A percentile compares a stretch with the other conserved stretches of the same genome.
These are phyloP conservation scores for Lepiota subincarnata DNA, from an alignment of 768 basidiomycete species.

Conservation along the genomic window DNA sequence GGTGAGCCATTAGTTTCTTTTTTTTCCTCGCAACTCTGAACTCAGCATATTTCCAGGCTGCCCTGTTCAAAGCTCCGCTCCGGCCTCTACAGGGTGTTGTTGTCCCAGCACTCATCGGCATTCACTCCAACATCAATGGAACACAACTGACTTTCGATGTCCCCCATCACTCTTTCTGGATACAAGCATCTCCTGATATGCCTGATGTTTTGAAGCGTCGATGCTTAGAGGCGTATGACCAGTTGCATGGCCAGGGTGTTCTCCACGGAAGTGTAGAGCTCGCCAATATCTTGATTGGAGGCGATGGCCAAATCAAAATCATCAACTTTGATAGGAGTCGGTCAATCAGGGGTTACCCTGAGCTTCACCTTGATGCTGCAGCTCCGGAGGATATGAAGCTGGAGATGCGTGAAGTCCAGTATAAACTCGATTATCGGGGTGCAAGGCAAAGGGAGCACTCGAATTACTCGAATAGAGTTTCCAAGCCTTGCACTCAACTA, in stretches of 20 bases:
- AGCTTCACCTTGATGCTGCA: slow-evolving; percentile 32
- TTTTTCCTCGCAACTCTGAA: neutral
- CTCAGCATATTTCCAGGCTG: slow-evolving; percentile 33
- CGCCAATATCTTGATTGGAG: slow-evolving; percentile 52
- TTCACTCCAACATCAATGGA: slow-evolving; percentile 33
- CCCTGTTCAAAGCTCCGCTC: slow-evolving; percentile 48
- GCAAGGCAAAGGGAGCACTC: slow-evolving; percentile 19
- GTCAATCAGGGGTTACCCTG: slow-evolving; percentile 20
- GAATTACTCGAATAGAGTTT: slow-evolving; percentile 1
- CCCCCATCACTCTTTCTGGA: slow-evolving; percentile 58
- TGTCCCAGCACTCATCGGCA: slow-evolving; percentile 50
- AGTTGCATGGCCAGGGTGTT: slow-evolving; percentile 44
- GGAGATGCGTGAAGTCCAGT: slow-evolving; percentile 56
- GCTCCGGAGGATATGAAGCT: slow-evolving; percentile 36
- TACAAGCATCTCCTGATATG: slow-evolving; percentile 57
- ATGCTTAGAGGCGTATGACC: slow-evolving; percentile 46
- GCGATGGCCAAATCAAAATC: slow-evolving; percentile 47
- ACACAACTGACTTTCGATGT: slow-evolving; percentile 47
- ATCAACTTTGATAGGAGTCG: slow-evolving; percentile 49
- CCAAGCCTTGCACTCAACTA: neutral
- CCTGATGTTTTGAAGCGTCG: slow-evolving; percentile 48
- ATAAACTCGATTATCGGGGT: slow-evolving; percentile 41
- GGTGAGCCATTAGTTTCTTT: neutral
- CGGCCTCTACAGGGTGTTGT: slow-evolving; percentile 47
- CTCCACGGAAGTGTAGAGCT: slow-evolving; percentile 45